Evolutionary conservation across 164 flowering plant genomes (phyloP).

Genomic region (grape (Vitis vinifera)): ASM3070453v1 NC_081808.1:1199501-1200000

Average conservation of each 20-base stretch:
- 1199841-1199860: not conserved
- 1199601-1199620: no score
- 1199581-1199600: no score
- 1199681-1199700: slow-evolving; percentile 32
- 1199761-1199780: slow-evolving; percentile 44
- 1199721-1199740: slow-evolving; percentile 40
- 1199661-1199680: slow-evolving; percentile 55
- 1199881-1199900: no score
- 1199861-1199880: not conserved
- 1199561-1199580: no score
- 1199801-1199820: slow-evolving; percentile 45
- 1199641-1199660: slow-evolving; percentile 23
- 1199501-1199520: no score
- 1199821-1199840: slow-evolving; percentile 23
- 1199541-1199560: no score
- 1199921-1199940: no score
- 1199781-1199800: slow-evolving; percentile 46
- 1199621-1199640: slow-evolving; percentile 21
- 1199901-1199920: no score
- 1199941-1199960: no score
- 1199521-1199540: no score
- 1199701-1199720: slow-evolving; percentile 39
- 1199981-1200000: no score
- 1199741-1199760: slow-evolving; percentile 41
- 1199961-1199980: no score